phyloP scores from a whole-genome alignment of 495 filamentous ascomycete species.

The Penicillium macrosclerotiorum region DNA sequence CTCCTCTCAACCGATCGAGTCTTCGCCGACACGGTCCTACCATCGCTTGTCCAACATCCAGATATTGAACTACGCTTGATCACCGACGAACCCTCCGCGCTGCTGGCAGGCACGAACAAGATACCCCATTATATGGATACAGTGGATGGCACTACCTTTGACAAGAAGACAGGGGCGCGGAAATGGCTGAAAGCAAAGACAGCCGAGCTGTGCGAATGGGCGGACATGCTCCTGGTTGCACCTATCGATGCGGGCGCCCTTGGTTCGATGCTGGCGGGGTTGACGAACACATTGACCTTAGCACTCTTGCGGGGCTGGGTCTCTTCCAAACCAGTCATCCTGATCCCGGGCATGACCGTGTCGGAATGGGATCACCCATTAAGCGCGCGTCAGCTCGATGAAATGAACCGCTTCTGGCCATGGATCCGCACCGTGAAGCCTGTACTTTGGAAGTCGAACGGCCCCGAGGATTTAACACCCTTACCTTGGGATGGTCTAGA shows the following conservation, averaged over 20 bases:
- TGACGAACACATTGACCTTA: constrained; percentile 69
- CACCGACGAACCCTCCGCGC: constrained; percentile 45
- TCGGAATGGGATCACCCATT: constrained; percentile 85
- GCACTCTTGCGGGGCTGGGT: constrained; percentile 80
- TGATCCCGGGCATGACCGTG: constrained; percentile 79
- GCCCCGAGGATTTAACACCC: constrained; percentile 42
- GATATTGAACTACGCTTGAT: constrained; percentile 46
- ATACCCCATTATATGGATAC: constrained; percentile 49
- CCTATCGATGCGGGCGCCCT: constrained; percentile 81
- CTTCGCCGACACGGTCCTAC: constrained; percentile 42
- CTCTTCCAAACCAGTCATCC: constrained; percentile 74
- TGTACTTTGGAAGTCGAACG: constrained; percentile 69
- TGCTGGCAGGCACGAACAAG: constrained; percentile 43
- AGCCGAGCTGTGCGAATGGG: constrained; percentile 77
- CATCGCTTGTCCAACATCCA: constrained; percentile 38
- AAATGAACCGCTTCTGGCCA: constrained; percentile 75
- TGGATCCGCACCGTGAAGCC: constrained; percentile 74
- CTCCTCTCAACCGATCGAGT: constrained; percentile 45
- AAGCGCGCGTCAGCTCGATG: constrained; percentile 76
- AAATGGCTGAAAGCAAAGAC: constrained; percentile 55
- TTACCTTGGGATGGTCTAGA: constrained; percentile 67
- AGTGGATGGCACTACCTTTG: constrained; percentile 45
- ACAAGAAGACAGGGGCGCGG: constrained; percentile 44
- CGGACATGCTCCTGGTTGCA: constrained; percentile 77
- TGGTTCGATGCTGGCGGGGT: constrained; percentile 78